Evolutionary conservation across 164 flowering plant species (phyloP).

Genomic region (Annona cherimola): DNA sequence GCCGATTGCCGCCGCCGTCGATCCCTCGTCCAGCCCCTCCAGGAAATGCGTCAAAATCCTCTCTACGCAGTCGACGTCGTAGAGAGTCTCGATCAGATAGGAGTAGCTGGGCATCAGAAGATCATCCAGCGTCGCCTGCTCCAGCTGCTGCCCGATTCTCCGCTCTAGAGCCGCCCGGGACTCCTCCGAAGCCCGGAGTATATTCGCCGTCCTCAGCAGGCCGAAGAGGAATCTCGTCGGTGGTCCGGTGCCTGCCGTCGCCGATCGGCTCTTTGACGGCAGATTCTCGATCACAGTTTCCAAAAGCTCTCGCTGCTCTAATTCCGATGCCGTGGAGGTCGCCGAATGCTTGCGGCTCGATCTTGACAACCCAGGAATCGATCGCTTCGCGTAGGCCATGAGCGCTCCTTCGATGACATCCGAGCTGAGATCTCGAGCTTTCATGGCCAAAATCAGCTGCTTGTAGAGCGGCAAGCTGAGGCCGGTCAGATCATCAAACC

Average conservation of each 20-base stretch:
- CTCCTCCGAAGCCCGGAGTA: slow-evolving; percentile 51
- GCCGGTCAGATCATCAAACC: slow-evolving; percentile 56
- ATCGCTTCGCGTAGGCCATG: too few relatives aligned
- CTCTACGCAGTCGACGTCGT: slow-evolving; percentile 75
- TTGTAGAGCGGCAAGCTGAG: slow-evolving; percentile 47
- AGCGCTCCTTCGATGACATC: too few relatives aligned
- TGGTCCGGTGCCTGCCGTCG: slow-evolving; percentile 4
- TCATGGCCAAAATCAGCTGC: slow-evolving; percentile 53
- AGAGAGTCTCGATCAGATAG: slow-evolving; percentile 70
- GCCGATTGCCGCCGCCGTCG: slow-evolving; percentile 11
- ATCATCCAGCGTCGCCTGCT: slow-evolving; percentile 75
- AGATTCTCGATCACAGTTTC: slow-evolving; percentile 60
- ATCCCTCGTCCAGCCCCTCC: slow-evolving; percentile 23
- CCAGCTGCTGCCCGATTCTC: slow-evolving; percentile 61
- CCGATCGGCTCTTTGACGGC: slow-evolving; percentile 32
- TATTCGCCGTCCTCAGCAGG: slow-evolving; percentile 61
- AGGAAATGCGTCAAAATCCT: slow-evolving; percentile 57
- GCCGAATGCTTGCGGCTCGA: too few relatives aligned
- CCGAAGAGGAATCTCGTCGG: slow-evolving; percentile 57
- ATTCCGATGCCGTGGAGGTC: too few relatives aligned
- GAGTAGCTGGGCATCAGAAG: slow-evolving; percentile 79
- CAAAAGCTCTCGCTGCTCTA: too few relatives aligned
- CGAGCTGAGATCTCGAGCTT: too few relatives aligned
- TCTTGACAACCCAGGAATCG: too few relatives aligned
- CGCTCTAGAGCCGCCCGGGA: slow-evolving; percentile 47